Percentiles rank a stretch among this genome's conserved stretches.
Conservation (phyloP, 2,329 filamentous ascomycete genomes). For the Arthroderma sp. region DNA sequence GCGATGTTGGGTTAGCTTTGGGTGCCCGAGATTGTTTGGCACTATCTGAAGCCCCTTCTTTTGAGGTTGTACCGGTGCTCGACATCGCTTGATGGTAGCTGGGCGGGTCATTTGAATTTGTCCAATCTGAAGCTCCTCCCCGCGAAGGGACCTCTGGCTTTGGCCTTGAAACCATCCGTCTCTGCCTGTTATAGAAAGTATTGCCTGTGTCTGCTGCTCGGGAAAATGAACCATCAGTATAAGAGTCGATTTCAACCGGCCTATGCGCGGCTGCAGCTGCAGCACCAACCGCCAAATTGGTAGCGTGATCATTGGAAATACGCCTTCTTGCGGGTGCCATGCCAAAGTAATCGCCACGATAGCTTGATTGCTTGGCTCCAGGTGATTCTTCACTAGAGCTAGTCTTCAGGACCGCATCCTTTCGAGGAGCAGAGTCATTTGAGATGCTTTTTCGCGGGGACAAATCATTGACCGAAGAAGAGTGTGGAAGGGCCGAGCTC, state of each 20-base stretch:
- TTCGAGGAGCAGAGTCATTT: constrained; percentile 14
- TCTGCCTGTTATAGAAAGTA: no score
- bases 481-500: constrained; percentile 14
- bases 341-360: constrained; percentile 11
- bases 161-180: no score
- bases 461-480: constrained; percentile 10
- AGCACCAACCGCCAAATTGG: constrained; percentile 8
- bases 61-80: no score
- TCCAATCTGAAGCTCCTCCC: no score
- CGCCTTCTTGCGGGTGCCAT: constrained; percentile 7
- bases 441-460: constrained; percentile 16
- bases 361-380: constrained; percentile 1
- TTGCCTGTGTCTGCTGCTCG: constrained; percentile 1
- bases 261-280: constrained; percentile 8
- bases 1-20: no score
- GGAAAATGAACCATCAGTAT: constrained; percentile 4
- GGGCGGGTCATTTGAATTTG: no score
- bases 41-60: no score
- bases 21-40: no score
- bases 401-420: neutral
- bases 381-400: neutral
- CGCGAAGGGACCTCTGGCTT: no score
- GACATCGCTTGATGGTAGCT: no score
- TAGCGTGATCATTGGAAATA: constrained; percentile 1
- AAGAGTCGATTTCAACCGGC: constrained; percentile 2